Evolutionary conservation across 1,139 yeast genomes (phyloP), one percentile per base, ranked within the genome.

Genomic region (Taphrina communis): DNA sequence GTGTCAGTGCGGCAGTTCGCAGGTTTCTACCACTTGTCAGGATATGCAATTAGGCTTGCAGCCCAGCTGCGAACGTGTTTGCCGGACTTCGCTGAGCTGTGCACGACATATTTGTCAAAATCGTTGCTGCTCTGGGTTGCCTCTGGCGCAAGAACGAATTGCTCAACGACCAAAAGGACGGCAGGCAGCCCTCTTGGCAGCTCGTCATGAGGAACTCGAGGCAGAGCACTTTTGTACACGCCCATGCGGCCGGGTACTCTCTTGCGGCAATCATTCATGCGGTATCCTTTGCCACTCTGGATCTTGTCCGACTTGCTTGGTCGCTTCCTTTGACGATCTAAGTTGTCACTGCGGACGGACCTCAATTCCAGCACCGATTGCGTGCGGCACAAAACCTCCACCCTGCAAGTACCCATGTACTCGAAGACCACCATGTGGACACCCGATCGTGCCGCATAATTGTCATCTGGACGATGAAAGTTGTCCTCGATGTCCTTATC

Each of bases 341-440:
- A 83, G 87, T 1, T 92, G 98, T 76, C 84, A 89, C 69, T 92
- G 98, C 80, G 97, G 97, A 0, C 82, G 84, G 70, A 92, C 97
- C 0, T 82, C 88, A 2, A 81, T 91, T 9, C 84, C 84, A 65
- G 97, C 97, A 0, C 98, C 98, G 0, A 92, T 91, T 11, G 82
- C 97, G 73, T 92, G 98, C 79, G 97, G 97, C 12, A 86, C 94
- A 0, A 81, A 79, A 61, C 77, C 86, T 41, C 89, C 94, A 6
- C 82, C 81, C 6, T 92, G 98, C 79, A 82, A 80, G 41, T 84
- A 85, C 72, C 93, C 85, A 72, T 92, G 97, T 78, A 79, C 80
- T 2, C 81, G 92, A 67, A 80, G 80, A 0, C 83, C 84, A 35
- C 72, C 78, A 0, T 92, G 98, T 81, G 97, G 96, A 0, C 98